Percentiles rank a stretch among this genome's conserved stretches.
These are phyloP conservation scores for Metschnikowia orientalis DNA, from an alignment of 805 yeast genomes.

Conservation along the genomic window DNA sequence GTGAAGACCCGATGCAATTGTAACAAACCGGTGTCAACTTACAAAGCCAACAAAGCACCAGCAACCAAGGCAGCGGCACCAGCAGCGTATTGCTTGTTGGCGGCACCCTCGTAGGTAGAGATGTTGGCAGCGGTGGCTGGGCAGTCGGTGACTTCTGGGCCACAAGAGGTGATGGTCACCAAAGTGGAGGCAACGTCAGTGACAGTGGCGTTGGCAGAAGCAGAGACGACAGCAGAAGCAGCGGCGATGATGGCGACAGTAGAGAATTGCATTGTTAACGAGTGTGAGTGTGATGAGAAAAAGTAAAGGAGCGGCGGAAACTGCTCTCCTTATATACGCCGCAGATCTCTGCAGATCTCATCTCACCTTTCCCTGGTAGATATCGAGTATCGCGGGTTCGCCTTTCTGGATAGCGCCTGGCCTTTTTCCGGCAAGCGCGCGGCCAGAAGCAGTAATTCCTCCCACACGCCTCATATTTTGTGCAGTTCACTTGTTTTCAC, in stretches of 20 bases:
- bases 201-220: constrained; percentile 14
- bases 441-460: too few relatives aligned
- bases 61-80: constrained; percentile 26
- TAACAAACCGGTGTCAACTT: constrained; percentile 13
- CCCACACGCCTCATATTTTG: too few relatives aligned
- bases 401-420: too few relatives aligned
- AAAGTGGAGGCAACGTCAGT: constrained; percentile 14
- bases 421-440: too few relatives aligned
- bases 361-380: too few relatives aligned
- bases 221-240: constrained; percentile 19
- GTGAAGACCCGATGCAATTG: constrained; percentile 6
- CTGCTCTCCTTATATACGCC: constrained; percentile 6
- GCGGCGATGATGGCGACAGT: constrained; percentile 21
- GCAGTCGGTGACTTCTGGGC: constrained; percentile 17
- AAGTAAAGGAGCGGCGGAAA: background rate
- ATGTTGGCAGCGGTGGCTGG: constrained; percentile 16
- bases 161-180: constrained; percentile 23
- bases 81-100: constrained; percentile 25
- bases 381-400: too few relatives aligned
- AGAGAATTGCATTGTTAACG: constrained; percentile 21
- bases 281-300: constrained; percentile 10
- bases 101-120: constrained; percentile 19
- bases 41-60: constrained; percentile 30
- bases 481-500: too few relatives aligned
- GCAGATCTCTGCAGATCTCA: too few relatives aligned